phyloP scores from a whole-genome alignment of 805 yeast species.

The Starmerella apicola region DNA sequence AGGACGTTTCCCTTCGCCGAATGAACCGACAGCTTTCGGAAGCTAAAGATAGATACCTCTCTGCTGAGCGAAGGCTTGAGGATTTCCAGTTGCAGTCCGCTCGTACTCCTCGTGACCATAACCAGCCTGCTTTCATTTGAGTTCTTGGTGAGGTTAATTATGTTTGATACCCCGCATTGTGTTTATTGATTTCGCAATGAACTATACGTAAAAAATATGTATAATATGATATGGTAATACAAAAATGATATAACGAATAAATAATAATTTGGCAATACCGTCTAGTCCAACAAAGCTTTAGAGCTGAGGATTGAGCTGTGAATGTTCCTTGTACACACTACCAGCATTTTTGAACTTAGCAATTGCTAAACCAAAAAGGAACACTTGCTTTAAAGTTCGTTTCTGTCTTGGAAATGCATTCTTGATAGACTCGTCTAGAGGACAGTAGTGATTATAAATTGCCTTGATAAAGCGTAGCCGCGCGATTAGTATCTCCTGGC shows the following conservation, averaged over 20 bases:
- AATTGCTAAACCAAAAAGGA: conserved; percentile 1
- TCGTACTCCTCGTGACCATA: background rate
- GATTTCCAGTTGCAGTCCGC: conserved; percentile 14
- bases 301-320: too few relatives aligned
- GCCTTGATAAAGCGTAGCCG: background rate
- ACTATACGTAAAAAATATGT: too few relatives aligned
- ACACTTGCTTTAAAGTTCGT: background rate
- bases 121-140: conserved; percentile 3
- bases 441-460: too few relatives aligned
- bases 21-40: conserved; percentile 41
- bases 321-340: background rate
- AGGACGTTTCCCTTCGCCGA: conserved; percentile 25
- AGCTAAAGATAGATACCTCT: conserved; percentile 36
- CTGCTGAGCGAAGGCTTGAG: conserved; percentile 42
- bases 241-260: too few relatives aligned
- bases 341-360: conserved; percentile 3
- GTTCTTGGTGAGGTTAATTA: too few relatives aligned
- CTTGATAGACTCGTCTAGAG: too few relatives aligned
- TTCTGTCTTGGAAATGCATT: background rate
- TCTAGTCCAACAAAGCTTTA: too few relatives aligned
- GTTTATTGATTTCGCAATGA: too few relatives aligned
- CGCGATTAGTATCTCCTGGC: too few relatives aligned
- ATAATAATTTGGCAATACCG: too few relatives aligned
- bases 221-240: too few relatives aligned
- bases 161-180: too few relatives aligned